Conservation (phyloP, 805 yeast species). For the Sugiyamaella floridensis region DNA sequence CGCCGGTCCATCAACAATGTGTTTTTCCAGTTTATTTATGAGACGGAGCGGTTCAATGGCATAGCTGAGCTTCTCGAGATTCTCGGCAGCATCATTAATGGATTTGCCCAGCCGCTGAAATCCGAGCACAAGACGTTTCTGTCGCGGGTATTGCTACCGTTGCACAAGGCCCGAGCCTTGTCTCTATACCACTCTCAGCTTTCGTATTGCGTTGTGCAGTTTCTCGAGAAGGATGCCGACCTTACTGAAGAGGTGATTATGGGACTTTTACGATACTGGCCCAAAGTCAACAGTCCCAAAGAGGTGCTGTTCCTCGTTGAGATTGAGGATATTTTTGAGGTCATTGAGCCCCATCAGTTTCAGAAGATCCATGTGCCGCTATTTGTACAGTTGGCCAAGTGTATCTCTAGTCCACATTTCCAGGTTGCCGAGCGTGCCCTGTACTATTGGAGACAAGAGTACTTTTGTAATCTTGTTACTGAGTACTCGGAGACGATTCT, state of each 20-base stretch:
- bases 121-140: slow-evolving; percentile 94
- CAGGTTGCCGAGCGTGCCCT: slow-evolving; percentile 95
- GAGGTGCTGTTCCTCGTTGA: slow-evolving; percentile 95
- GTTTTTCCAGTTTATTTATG: slow-evolving; percentile 87
- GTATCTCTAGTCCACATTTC: slow-evolving; percentile 91
- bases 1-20: slow-evolving; percentile 88
- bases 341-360: slow-evolving; percentile 89
- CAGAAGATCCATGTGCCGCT: slow-evolving; percentile 86
- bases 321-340: slow-evolving; percentile 93
- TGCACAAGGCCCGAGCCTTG: slow-evolving; percentile 85
- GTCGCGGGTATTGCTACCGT: slow-evolving; percentile 77
- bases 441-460: slow-evolving; percentile 91
- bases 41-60: slow-evolving; percentile 93
- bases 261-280: slow-evolving; percentile 94
- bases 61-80: slow-evolving; percentile 91
- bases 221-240: slow-evolving; percentile 86
- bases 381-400: slow-evolving; percentile 87
- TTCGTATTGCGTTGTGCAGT: slow-evolving; percentile 95
- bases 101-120: slow-evolving; percentile 93
- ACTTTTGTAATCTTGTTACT: slow-evolving; percentile 80
- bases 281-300: slow-evolving; percentile 88
- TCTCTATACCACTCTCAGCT: slow-evolving; percentile 93
- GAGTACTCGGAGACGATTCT: slow-evolving; percentile 83
- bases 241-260: slow-evolving; percentile 93
- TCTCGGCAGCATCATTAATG: slow-evolving; percentile 92